phyloP scores from a whole-genome alignment of 78 protist species.

The Planoprotostelium fungivorum region DNA sequence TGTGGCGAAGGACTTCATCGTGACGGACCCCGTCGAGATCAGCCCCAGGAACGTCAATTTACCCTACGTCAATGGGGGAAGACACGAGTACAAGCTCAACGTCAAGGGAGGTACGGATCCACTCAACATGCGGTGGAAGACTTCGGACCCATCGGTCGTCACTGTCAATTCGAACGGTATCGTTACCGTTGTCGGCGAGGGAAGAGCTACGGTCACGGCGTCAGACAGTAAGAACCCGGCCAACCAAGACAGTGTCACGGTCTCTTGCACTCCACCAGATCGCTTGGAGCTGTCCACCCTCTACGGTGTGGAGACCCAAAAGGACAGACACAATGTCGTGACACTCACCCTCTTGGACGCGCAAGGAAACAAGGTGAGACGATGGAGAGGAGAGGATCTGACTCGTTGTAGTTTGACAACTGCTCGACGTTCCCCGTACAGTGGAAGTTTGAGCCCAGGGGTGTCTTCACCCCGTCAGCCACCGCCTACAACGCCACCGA shows the following conservation, averaged over 20 bases:
- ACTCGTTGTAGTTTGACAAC: constrained; percentile 1
- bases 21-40: not conserved
- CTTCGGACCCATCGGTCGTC: not conserved
- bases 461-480: not conserved
- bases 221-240: not conserved
- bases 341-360: not conserved
- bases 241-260: not conserved
- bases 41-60: not conserved
- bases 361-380: not conserved
- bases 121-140: not conserved
- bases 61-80: not conserved
- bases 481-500: not conserved
- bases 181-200: not conserved
- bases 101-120: not conserved
- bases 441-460: not conserved
- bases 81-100: not conserved
- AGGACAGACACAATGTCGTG: not conserved
- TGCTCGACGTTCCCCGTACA: not conserved
- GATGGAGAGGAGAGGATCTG: not conserved
- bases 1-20: not conserved
- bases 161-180: not conserved
- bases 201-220: not conserved
- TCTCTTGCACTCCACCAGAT: not conserved
- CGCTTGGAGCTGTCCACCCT: not conserved
- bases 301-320: not conserved